phyloP scores from a whole-genome alignment of 768 basidiomycete genomes.

The Leccinum imitatum region DNA sequence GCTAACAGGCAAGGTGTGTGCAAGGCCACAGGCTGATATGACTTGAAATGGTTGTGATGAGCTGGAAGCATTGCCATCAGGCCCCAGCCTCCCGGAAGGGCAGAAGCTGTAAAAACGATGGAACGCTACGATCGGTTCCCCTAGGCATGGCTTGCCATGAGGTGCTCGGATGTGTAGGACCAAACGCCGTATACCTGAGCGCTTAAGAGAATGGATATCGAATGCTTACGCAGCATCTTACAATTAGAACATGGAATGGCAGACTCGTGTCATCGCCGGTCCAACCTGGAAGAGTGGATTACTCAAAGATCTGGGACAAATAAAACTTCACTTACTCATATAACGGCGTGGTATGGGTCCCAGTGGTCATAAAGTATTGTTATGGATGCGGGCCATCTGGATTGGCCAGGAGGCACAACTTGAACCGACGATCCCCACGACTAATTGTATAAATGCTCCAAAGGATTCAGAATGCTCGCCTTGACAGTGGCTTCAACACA shows the following conservation, averaged over 20 bases:
- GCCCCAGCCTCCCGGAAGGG: not conserved
- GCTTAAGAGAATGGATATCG: not conserved
- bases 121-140: no score
- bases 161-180: no score
- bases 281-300: not conserved
- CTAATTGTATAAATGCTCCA: not conserved
- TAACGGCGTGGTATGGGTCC: not conserved
- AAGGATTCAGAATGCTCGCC: not conserved
- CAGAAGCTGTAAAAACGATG: not conserved
- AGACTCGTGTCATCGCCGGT: not conserved
- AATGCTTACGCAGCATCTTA: not conserved
- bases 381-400: not conserved
- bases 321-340: not conserved
- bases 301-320: not conserved
- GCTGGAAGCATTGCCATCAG: not conserved
- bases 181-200: not conserved
- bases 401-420: not conserved
- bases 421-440: not conserved
- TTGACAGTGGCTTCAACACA: not conserved
- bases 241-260: not conserved
- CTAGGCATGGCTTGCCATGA: not conserved
- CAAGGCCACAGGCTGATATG: not conserved
- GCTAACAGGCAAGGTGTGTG: not conserved
- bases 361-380: not conserved
- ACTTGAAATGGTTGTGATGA: not conserved